phyloP scores from a whole-genome alignment of 257 asterid genomes.

The Perilla frutescens region DNA sequence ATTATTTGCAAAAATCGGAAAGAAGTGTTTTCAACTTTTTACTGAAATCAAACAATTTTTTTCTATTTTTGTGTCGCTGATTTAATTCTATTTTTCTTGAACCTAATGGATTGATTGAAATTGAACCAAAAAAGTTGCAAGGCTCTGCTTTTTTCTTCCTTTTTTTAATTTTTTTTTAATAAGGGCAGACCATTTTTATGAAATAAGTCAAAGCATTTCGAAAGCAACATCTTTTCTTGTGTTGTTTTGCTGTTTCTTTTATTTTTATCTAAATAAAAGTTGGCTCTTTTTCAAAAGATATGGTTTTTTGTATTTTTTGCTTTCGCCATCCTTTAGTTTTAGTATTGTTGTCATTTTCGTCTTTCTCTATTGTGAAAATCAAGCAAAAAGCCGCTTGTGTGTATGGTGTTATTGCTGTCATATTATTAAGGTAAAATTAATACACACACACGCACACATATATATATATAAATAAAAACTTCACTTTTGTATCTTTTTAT shows the following conservation, averaged over 20 bases:
- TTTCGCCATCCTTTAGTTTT: neutral
- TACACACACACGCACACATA: no score
- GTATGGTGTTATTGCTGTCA: neutral
- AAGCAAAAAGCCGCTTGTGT: no score
- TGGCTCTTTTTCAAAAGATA: neutral
- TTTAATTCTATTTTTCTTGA: neutral
- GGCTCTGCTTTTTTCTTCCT: neutral
- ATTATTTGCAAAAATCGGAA: slow-evolving; percentile 12
- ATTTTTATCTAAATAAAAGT: neutral
- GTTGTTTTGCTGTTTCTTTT: neutral
- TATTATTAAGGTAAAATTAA: no score
- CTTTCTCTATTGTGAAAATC: neutral
- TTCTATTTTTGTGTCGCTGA: neutral
- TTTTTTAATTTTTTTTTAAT: neutral
- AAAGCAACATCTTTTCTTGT: neutral
- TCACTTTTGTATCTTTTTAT: no score
- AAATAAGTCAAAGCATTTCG: slow-evolving; percentile 6
- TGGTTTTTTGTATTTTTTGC: neutral
- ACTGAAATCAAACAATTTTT: neutral
- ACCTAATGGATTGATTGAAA: slow-evolving; percentile 12
- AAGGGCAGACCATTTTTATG: neutral
- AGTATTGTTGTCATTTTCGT: neutral
- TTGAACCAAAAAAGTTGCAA: slow-evolving; percentile 4
- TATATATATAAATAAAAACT: no score
- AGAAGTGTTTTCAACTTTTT: slow-evolving; percentile 2